Evolutionary conservation across 345 rosid species (phyloP).

Genomic region (Raphanus sativus): DNA sequence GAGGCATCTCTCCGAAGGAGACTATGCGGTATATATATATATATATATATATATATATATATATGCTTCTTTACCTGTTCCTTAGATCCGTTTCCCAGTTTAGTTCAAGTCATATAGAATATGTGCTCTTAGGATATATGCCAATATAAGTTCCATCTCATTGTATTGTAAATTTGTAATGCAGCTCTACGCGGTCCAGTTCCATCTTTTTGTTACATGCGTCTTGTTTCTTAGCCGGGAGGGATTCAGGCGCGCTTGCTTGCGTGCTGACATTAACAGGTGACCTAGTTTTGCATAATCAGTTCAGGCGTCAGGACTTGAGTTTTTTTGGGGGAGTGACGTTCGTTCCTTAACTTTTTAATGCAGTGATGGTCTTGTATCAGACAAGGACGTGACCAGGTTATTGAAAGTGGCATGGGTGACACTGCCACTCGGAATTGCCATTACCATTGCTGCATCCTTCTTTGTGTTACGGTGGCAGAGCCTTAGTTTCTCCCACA

Average conservation of each 20-base stretch:
- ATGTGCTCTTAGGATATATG: background rate
- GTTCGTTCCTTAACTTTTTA: conserved; percentile 9
- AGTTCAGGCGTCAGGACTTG: background rate
- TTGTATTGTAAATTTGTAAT: background rate
- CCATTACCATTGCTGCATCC: conserved; percentile 53
- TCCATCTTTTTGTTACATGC: conserved; percentile 80
- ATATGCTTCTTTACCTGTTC: too few species aligned
- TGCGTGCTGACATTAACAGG: conserved; percentile 78
- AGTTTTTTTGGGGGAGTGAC: background rate
- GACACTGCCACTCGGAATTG: conserved; percentile 67
- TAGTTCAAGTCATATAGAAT: background rate
- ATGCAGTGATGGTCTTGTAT: conserved; percentile 54
- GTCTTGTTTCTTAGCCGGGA: conserved; percentile 91
- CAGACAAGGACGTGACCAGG: conserved; percentile 43
- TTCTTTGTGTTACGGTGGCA: conserved; percentile 83
- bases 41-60: background rate
- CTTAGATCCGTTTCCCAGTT: background rate
- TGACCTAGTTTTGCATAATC: background rate
- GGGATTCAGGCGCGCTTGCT: conserved; percentile 87
- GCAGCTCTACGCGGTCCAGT: conserved; percentile 88
- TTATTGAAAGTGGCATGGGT: conserved; percentile 85
- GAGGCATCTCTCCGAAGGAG: conserved; percentile 65
- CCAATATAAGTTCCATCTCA: too few species aligned
- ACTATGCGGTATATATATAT: conserved; percentile 60
- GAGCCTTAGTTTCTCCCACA: conserved; percentile 53